Percentiles rank a stretch among this genome's conserved stretches.
phyloP scores from a whole-genome alignment of 108 stramenopile species.

The Thalassiosira profunda region DNA sequence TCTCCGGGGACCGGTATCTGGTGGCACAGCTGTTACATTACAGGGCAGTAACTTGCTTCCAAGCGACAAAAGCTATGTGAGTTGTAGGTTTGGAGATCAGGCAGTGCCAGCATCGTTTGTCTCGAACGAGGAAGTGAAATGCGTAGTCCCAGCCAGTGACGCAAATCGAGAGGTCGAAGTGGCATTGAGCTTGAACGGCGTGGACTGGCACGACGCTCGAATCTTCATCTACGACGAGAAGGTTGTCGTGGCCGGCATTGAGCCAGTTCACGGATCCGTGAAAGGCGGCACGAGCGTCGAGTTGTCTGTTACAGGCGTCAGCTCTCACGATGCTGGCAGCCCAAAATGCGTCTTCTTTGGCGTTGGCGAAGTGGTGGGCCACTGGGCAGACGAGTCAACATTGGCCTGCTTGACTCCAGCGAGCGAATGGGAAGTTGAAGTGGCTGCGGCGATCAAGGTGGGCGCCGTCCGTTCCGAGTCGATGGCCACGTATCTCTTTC shows the following conservation, averaged over 20 bases:
- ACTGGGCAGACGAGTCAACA: not conserved
- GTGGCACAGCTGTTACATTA: not conserved
- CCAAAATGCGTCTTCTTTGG: slow-evolving; percentile 8
- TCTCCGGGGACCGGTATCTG: not conserved
- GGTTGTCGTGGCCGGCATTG: slow-evolving; percentile 4
- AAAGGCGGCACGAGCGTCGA: not conserved
- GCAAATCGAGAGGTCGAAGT: slow-evolving; percentile 3
- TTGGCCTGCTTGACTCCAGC: slow-evolving; percentile 4
- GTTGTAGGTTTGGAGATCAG: slow-evolving; percentile 2
- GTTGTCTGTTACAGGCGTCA: slow-evolving; percentile 2
- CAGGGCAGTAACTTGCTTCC: not conserved
- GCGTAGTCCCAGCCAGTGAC: not conserved
- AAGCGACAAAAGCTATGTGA: not conserved
- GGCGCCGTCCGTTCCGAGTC: slow-evolving; percentile 2
- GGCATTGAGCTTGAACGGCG: not conserved
- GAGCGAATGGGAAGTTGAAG: not conserved
- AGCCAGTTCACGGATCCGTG: not conserved
- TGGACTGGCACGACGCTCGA: not conserved
- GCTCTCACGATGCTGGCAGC: not conserved
- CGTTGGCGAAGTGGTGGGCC: not conserved
- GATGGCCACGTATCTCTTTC: not conserved
- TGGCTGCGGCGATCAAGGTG: slow-evolving; percentile 6
- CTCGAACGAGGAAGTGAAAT: slow-evolving; percentile 5
- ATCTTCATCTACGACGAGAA: slow-evolving; percentile 21
- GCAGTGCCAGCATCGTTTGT: not conserved